Percentiles rank a stretch among this genome's conserved stretches.
phyloP scores from a whole-genome alignment of 768 basidiomycete genomes.

The Pleurotus giganteus region DNA sequence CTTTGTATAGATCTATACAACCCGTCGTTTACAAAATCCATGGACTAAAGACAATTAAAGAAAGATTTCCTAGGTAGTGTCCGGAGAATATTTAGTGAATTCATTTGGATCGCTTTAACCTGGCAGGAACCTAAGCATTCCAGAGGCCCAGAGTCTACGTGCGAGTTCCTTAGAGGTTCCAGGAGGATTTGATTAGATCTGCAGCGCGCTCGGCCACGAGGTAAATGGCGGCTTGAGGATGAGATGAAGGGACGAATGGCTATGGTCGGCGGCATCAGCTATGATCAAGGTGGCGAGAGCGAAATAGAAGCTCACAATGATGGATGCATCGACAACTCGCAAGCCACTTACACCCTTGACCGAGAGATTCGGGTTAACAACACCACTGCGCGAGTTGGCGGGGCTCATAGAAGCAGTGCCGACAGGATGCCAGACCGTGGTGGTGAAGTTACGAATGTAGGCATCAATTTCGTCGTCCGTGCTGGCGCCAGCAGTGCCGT shows the following conservation, averaged over 20 bases:
- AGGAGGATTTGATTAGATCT: conserved; percentile 23
- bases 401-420: conserved; percentile 28
- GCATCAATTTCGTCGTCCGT: conserved; percentile 24
- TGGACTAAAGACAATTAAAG: no score
- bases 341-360: conserved; percentile 21
- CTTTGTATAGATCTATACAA: no score
- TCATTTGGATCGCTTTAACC: no score
- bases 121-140: no score
- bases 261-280: conserved; percentile 12
- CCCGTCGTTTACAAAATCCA: no score
- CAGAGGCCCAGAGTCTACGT: no score
- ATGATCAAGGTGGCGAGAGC: background rate
- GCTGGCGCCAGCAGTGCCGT: conserved; percentile 19
- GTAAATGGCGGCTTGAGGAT: conserved; percentile 26
- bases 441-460: conserved; percentile 18
- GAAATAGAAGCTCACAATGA: conserved; percentile 24
- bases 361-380: conserved; percentile 21
- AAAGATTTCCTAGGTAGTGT: no score
- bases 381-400: conserved; percentile 25
- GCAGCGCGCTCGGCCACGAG: conserved; percentile 28
- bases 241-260: conserved; percentile 24
- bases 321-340: conserved; percentile 36
- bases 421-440: conserved; percentile 23
- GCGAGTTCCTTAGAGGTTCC: no score
- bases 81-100: no score